A percentile compares a stretch with the other conserved stretches of the same genome.
phyloP scores from a whole-genome alignment of 1,139 yeast genomes.

The Hansenula sp. region DNA sequence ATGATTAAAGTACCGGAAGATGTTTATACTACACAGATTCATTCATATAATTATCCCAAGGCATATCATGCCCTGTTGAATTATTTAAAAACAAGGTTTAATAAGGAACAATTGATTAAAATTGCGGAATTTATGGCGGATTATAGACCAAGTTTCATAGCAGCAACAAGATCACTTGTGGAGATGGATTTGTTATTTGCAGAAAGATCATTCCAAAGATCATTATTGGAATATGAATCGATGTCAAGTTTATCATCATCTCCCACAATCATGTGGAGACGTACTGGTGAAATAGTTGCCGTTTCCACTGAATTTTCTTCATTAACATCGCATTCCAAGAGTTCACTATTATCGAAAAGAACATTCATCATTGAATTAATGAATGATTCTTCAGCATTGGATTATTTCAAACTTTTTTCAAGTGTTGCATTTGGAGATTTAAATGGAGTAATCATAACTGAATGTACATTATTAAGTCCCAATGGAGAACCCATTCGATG shows the following conservation, averaged over 20 bases:
- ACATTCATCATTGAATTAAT: slow-evolving; percentile 80
- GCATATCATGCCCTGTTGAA: slow-evolving; percentile 61
- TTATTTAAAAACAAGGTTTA: slow-evolving; percentile 51
- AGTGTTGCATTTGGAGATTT: slow-evolving; percentile 82
- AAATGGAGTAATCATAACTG: slow-evolving; percentile 71
- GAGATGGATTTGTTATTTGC: slow-evolving; percentile 65
- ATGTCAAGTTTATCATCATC: slow-evolving; percentile 45
- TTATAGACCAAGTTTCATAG: slow-evolving; percentile 67
- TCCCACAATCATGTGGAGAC: slow-evolving; percentile 74
- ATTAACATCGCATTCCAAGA: slow-evolving; percentile 45
- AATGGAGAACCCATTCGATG: slow-evolving; percentile 39
- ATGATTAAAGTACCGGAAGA: slow-evolving; percentile 63
- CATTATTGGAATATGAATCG: slow-evolving; percentile 61
- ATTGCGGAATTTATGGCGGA: slow-evolving; percentile 66
- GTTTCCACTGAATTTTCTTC: slow-evolving; percentile 65
- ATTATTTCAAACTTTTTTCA: slow-evolving; percentile 76
- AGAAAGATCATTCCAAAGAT: slow-evolving; percentile 67
- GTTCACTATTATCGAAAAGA: slow-evolving; percentile 26
- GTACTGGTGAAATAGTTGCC: slow-evolving; percentile 75
- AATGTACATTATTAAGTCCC: slow-evolving; percentile 62
- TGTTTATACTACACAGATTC: slow-evolving; percentile 47
- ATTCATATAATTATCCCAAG: slow-evolving; percentile 63
- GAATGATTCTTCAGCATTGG: slow-evolving; percentile 80
- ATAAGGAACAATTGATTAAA: slow-evolving; percentile 46
- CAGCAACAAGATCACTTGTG: slow-evolving; percentile 65